Conservation (phyloP, 2,329 filamentous ascomycete genomes). For the Ophiocordyceps camponoti-rufipedis region DNA sequence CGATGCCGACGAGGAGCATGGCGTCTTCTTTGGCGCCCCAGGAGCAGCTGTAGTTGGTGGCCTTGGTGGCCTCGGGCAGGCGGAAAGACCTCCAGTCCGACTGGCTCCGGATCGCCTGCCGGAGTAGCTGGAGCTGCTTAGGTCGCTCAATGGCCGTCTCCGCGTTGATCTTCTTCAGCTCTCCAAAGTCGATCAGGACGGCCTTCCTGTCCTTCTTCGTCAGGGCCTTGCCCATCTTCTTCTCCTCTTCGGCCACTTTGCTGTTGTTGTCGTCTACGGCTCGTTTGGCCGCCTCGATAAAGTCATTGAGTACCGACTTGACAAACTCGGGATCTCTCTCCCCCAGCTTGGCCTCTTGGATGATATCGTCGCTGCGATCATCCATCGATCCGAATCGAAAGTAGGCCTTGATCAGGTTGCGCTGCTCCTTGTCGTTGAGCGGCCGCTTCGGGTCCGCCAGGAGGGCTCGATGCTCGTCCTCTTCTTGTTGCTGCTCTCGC, state of each 20-base stretch:
- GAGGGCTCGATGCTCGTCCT: constrained; percentile 56
- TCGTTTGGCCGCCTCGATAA: constrained; percentile 39
- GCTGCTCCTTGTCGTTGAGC: constrained; percentile 79
- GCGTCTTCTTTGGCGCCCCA: constrained; percentile 92
- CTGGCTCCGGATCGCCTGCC: constrained; percentile 47
- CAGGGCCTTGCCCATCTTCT: constrained; percentile 60
- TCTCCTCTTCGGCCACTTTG: constrained; percentile 62
- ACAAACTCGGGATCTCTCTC: constrained; percentile 73
- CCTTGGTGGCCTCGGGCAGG: constrained; percentile 79
- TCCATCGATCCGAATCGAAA: constrained; percentile 83
- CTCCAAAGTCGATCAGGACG: constrained; percentile 83
- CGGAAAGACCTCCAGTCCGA: constrained; percentile 66
- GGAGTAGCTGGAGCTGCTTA: constrained; percentile 70
- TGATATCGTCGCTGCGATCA: constrained; percentile 71
- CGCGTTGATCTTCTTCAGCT: constrained; percentile 87
- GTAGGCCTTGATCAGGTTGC: constrained; percentile 78
- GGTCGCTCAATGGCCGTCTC: constrained; percentile 89
- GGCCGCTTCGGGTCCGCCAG: constrained; percentile 74
- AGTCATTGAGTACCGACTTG: constrained; percentile 55
- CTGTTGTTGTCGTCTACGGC: constrained; percentile 51
- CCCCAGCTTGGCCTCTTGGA: constrained; percentile 68
- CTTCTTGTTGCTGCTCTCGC: constrained; percentile 45
- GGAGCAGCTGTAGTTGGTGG: constrained; percentile 73
- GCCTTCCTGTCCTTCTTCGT: constrained; percentile 98
- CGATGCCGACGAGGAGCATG: constrained; percentile 90